Evolutionary conservation across 2,329 filamentous ascomycete species (phyloP).

Genomic region (Hansfordia pulvinata): DNA sequence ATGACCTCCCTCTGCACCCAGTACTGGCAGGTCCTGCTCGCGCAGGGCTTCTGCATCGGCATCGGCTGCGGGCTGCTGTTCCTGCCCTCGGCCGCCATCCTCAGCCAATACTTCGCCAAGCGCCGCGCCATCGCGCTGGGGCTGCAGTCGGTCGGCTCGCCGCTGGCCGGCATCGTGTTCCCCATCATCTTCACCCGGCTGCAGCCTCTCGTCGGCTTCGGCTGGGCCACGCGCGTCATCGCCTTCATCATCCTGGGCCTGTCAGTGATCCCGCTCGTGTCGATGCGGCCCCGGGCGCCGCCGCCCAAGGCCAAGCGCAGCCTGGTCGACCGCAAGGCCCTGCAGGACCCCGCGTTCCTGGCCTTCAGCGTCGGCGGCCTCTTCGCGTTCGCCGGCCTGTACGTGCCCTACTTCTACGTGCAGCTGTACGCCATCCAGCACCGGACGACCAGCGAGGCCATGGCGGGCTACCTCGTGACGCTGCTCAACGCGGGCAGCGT

Average conservation of each 20-base stretch:
- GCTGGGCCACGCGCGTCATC: conserved; percentile 20
- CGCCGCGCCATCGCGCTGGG: conserved; percentile 26
- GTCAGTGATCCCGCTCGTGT: conserved; percentile 13
- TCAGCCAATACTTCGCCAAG: conserved; percentile 24
- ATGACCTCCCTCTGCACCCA: conserved; percentile 6
- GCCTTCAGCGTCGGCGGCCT: conserved; percentile 18
- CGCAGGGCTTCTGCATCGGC: conserved; percentile 25
- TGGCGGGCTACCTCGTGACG: conserved; percentile 31
- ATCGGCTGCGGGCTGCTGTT: conserved; percentile 25
- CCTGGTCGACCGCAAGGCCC: conserved; percentile 15
- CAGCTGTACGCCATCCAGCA: conserved; percentile 25
- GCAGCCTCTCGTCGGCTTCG: conserved; percentile 15
- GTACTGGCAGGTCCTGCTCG: conserved; percentile 23
- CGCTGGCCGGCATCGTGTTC: conserved; percentile 23
- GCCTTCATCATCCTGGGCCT: conserved; percentile 20
- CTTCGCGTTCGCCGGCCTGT: conserved; percentile 20
- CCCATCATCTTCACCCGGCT: conserved; percentile 21
- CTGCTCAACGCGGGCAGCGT: conserved; percentile 36
- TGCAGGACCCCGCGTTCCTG: conserved; percentile 17
- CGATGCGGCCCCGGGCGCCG: conserved; percentile 10
- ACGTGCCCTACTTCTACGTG: conserved; percentile 30
- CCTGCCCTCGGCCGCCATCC: conserved; percentile 23
- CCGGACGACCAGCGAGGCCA: conserved; percentile 14
- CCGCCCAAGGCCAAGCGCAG: conserved; percentile 5
- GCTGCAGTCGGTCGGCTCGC: conserved; percentile 25